phyloP scores from a whole-genome alignment of 2,329 filamentous ascomycete genomes.

The Chaetomium olivaceum region DNA sequence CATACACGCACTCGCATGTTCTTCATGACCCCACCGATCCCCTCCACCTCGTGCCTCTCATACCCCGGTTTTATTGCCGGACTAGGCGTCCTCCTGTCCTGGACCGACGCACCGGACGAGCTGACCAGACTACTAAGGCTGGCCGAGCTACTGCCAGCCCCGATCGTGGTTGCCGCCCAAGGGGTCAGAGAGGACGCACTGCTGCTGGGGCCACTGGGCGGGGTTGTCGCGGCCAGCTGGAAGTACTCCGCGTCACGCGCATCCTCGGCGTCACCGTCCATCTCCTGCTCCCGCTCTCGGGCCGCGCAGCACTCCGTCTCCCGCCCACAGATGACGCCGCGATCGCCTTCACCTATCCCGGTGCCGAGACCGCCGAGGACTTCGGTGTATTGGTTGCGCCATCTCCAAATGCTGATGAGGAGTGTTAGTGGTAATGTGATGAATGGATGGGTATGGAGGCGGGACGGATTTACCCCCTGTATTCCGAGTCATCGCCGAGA shows the following conservation, averaged over 20 bases:
- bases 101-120: slow-evolving; percentile 4
- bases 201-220: slow-evolving; percentile 13
- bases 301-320: slow-evolving; percentile 74
- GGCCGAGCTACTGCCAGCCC: slow-evolving; percentile 5
- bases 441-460: background rate
- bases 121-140: slow-evolving; percentile 19
- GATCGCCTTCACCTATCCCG: slow-evolving; percentile 83
- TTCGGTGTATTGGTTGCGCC: slow-evolving; percentile 82
- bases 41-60: slow-evolving; percentile 83
- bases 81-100: slow-evolving; percentile 42
- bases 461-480: slow-evolving; percentile 50
- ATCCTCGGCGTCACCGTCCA: slow-evolving; percentile 81
- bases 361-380: slow-evolving; percentile 79
- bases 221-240: slow-evolving; percentile 27
- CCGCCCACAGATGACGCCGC: slow-evolving; percentile 86
- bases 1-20: slow-evolving; percentile 80
- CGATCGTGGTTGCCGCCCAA: slow-evolving; percentile 16
- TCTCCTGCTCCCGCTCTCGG: slow-evolving; percentile 76
- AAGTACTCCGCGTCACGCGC: slow-evolving; percentile 50
- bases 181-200: slow-evolving; percentile 27
- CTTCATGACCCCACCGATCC: slow-evolving; percentile 85
- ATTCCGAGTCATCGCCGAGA: slow-evolving; percentile 58
- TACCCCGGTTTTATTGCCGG: slow-evolving; percentile 70
- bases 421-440: background rate
- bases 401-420: slow-evolving; percentile 72